A percentile compares a stretch with the other conserved stretches of the same genome.
Conservation (phyloP, 371 early-diverging fungal species). For the Phascolomyces articulosus region DNA sequence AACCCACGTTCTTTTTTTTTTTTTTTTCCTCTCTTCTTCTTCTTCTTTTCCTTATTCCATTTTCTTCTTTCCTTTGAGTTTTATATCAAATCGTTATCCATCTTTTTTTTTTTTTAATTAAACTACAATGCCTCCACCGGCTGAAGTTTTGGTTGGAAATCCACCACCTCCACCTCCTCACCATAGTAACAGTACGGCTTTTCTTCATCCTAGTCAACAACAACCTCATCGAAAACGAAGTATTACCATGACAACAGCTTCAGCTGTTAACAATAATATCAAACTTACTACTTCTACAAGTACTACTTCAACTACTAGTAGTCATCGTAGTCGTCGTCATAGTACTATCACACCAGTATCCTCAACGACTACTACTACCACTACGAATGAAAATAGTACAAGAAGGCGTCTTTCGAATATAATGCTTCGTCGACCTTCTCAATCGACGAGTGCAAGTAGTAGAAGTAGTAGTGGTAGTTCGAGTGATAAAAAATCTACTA, state of each 20-base stretch:
- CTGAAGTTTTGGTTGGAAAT: not conserved
- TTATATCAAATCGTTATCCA: no score
- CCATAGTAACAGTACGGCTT: slow-evolving; percentile 2
- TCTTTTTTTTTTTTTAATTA: slow-evolving; percentile 7
- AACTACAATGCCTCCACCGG: not conserved
- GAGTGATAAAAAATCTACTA: not conserved
- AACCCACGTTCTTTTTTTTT: no score
- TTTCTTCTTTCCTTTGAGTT: not conserved
- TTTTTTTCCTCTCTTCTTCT: no score
- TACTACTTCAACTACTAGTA: not conserved
- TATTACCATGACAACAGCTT: not conserved
- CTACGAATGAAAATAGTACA: not conserved
- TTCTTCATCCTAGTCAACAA: slow-evolving; percentile 2
- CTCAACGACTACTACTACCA: not conserved
- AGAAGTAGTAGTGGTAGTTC: not conserved
- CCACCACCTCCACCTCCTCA: no score
- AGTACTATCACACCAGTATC: not conserved
- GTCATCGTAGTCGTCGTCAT: not conserved
- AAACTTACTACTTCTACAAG: not conserved
- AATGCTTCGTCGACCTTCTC: slow-evolving; percentile 13
- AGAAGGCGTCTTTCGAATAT: slow-evolving; percentile 16
- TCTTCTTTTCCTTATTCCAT: not conserved
- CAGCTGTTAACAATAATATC: not conserved
- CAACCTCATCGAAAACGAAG: not conserved
- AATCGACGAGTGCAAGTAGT: slow-evolving; percentile 14